Base-by-base conservation (phyloP, 805 yeast genomes). In the Brettanomyces naardenensis region DNA sequence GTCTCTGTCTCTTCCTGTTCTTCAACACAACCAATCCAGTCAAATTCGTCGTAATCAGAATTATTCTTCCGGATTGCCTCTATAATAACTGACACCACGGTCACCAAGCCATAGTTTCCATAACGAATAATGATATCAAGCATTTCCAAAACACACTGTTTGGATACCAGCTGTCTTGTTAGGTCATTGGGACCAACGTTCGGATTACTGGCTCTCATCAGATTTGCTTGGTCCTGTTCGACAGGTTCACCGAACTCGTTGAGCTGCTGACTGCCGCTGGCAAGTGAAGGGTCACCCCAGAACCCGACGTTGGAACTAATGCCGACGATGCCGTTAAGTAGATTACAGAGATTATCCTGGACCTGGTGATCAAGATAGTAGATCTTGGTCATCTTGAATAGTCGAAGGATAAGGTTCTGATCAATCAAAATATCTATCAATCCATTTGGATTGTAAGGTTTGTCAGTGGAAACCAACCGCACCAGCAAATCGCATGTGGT, bases 141-240 rank as follows among this genome's bases (percentile, higher is more conserved):
- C 58, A 92, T 69, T 44, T 71, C 72, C 38, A 71, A 63, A 46
- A 88, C 70, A 43, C 84, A 73, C 33, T 69, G 66, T 23, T 75
- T 74, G 2, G 92, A 80, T 4, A 89, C 97, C 28, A 92, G 67
- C 54, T 87, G 90, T 46, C 98, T 70, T 0, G 97, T 88, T 23
- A 92, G 68, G 52, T 86, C 95, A 53, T 92, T 92, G 1, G 98
- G 97, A 2, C 98, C 98, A 37, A 92, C 84, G 23, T 90, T 84
- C 2, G 95, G 83, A 41, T 84, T 89, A 39, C 82, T 81, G 34
- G 50, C 42, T 7, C 53, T 43, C 3, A 45, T 44, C 17, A 47
- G 41, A 25, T 47, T 45, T 4, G 46, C 39, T 31, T 53, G 56
- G 18, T 52, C 57, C 15, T 44, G 39, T 78, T 80, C 45, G 75